Conservation (phyloP, 306 rosid species). For the Carpinus viminea region DNA sequence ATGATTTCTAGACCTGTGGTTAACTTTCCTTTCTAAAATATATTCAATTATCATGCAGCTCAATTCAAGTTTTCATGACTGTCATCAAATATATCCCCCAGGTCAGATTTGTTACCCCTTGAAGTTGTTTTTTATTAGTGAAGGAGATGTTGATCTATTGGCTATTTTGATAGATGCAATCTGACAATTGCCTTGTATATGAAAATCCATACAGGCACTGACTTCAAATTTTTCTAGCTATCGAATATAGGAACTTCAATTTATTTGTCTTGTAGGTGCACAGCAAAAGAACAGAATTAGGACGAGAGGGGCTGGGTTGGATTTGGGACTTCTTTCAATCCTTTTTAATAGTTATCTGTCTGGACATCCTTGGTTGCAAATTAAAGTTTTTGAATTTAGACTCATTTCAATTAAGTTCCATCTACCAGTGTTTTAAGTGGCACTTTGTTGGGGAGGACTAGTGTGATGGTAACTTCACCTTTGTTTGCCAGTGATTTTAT, state of each 20-base stretch:
- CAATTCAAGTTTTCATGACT: slow-evolving; percentile 83
- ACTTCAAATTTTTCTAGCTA: background rate
- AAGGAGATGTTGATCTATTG: slow-evolving; percentile 3
- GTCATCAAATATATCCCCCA: slow-evolving; percentile 87
- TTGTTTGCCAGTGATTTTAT: no score
- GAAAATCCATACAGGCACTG: background rate
- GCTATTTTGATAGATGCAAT: background rate
- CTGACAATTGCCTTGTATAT: background rate
- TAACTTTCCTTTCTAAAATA: slow-evolving; percentile 28
- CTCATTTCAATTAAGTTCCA: no score
- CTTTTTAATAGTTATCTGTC: no score
- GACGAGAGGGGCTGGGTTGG: background rate
- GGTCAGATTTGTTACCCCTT: slow-evolving; percentile 42
- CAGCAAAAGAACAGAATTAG: background rate
- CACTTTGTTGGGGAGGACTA: background rate
- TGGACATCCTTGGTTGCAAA: no score
- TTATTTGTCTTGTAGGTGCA: background rate
- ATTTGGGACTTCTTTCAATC: no score
- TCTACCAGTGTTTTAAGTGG: no score
- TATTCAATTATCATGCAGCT: slow-evolving; percentile 54
- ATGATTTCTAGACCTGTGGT: background rate
- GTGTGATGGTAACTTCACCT: no score
- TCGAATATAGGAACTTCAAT: background rate
- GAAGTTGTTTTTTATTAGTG: background rate
- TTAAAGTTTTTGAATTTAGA: no score